These are phyloP conservation scores for Chaetomium olivaceum DNA, from an alignment of 2,329 filamentous ascomycete genomes.

Conservation along the genomic window DNA sequence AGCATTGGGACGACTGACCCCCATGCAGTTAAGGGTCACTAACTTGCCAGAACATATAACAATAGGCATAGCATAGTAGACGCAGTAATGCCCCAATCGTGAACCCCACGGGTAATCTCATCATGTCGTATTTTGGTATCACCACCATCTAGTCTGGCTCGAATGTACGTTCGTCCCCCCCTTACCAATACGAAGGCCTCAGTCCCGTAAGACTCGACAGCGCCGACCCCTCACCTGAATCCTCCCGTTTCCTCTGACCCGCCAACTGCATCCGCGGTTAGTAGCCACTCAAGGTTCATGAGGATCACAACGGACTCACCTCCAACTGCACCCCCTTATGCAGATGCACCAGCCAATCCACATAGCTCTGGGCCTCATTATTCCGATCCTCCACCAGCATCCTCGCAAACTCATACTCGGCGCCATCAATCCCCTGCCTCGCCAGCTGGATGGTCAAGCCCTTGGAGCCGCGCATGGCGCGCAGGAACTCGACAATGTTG, in stretches of 20 bases:
- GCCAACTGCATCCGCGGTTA: constrained; percentile 50
- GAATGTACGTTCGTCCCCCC: background rate
- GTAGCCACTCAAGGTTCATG: background rate
- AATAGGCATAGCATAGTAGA: background rate
- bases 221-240: constrained; percentile 50
- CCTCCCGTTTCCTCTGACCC: constrained; percentile 71
- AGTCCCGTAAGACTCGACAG: constrained; percentile 43
- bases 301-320: constrained; percentile 48
- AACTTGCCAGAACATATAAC: background rate
- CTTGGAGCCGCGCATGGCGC: constrained; percentile 78
- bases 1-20: background rate
- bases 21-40: too few species aligned
- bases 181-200: constrained; percentile 37
- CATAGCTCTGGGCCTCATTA: constrained; percentile 96
- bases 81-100: background rate
- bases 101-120: background rate
- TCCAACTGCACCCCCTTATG: constrained; percentile 93
- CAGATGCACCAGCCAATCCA: constrained; percentile 96
- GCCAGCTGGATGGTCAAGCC: constrained; percentile 87
- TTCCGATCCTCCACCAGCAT: constrained; percentile 92
- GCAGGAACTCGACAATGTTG: constrained; percentile 87
- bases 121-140: constrained; percentile 21
- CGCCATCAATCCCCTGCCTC: constrained; percentile 87
- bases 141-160: background rate
- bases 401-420: constrained; percentile 94